These are phyloP conservation scores for Lippia alba DNA, from an alignment of 305 asterid genomes.

Conservation along the genomic window DNA sequence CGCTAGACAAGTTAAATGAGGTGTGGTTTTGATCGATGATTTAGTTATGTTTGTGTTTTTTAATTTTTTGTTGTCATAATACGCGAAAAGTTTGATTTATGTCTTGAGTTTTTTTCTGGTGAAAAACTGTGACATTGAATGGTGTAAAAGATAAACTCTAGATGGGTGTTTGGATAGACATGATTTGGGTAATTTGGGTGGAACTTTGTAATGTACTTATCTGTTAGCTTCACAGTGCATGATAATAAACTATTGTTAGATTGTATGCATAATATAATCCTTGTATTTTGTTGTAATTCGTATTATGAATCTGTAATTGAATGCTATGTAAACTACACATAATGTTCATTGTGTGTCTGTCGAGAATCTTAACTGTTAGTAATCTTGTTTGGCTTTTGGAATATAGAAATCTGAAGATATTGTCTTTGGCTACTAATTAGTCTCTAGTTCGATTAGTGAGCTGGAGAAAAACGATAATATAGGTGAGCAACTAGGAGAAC, in stretches of 20 bases:
- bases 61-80: neutral
- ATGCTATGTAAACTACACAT: constrained; percentile 1
- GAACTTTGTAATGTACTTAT: constrained; percentile 3
- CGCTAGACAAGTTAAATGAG: constrained; percentile 76
- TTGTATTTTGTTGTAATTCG: neutral
- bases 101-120: neutral
- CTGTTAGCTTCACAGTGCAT: neutral
- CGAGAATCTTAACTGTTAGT: neutral
- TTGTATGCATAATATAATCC: neutral
- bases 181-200: neutral
- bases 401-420: neutral
- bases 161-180: constrained; percentile 4
- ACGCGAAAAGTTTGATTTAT: constrained; percentile 9
- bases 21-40: constrained; percentile 32
- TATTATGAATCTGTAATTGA: neutral
- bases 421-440: neutral
- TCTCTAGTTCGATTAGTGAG: constrained; percentile 10
- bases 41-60: neutral
- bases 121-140: neutral
- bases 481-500: constrained; percentile 7
- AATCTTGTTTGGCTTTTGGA: neutral
- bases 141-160: constrained; percentile 5
- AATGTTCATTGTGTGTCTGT: neutral
- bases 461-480: constrained; percentile 17
- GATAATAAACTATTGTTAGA: constrained; percentile 10